Evolutionary conservation across 169 alveolate genomes (phyloP), one percentile per base, ranked within the genome.

Genomic region (Cryptosporidium sp.): DNA sequence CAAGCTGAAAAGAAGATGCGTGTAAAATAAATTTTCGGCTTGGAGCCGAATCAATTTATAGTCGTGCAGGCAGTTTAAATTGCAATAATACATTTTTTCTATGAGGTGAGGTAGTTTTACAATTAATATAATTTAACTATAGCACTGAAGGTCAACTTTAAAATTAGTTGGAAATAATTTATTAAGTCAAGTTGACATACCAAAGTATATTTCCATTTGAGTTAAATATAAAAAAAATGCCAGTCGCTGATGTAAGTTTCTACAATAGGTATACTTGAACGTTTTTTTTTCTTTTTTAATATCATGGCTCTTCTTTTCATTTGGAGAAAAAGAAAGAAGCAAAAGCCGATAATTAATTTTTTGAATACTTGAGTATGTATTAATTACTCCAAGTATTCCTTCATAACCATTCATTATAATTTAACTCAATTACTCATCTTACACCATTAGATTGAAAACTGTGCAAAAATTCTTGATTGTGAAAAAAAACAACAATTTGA

Each of bases 401-500:
- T 26, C 1, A 10, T 21, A 0, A n/a, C 29, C 14, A 7, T 18
- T 0, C 5, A 9, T 37, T 21, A 9, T 67, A 1, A 31, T 67
- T n/a, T 0, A 70, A 39, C 65, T 41, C n/a, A 70, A 3, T 23
- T 69, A 1, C 62, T 39, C 45, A 39, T 39, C 48, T 41, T 8
- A 41, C 0, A 12, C 5, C 14, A 12, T 12, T 18, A 80, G 89
- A 62, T 80, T 9, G 69, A 80, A 43, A 7, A 33, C 33, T 80
- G 80, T 35, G 74, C 89, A 10, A 62, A 59, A 21, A 65, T 65
- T 18, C 68, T 59, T n/a, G 89, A 80, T 50, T 62, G 73, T 26
- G 75, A 80, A 26, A 10, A 26, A 48, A 65, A 80, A 62, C 23
- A 39, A 3, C 55, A 61, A 62, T 80, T 21, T 29, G 89, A 80